phyloP scores from a whole-genome alignment of 495 filamentous ascomycete species.

The Xylona heveae region DNA sequence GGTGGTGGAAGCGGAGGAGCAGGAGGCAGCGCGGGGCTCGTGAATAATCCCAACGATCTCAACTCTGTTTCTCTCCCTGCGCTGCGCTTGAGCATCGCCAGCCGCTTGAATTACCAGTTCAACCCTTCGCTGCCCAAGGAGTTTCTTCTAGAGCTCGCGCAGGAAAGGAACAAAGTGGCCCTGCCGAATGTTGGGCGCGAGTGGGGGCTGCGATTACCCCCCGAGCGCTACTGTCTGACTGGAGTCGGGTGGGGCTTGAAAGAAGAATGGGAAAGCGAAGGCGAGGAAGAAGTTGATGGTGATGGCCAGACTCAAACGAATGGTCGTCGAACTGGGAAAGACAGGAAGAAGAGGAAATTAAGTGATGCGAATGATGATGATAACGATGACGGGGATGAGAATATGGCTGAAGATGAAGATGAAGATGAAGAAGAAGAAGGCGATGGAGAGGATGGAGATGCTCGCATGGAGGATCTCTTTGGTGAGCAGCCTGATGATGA shows the following conservation, averaged over 20 bases:
- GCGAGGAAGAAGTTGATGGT: conserved; percentile 28
- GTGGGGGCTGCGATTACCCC: conserved; percentile 66
- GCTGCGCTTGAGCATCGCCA: conserved; percentile 41
- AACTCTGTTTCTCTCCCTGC: conserved; percentile 30
- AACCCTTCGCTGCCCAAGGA: conserved; percentile 55
- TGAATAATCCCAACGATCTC: conserved; percentile 12
- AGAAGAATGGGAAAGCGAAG: conserved; percentile 43
- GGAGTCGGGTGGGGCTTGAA: conserved; percentile 67
- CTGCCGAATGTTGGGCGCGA: conserved; percentile 59
- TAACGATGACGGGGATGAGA: conserved; percentile 13
- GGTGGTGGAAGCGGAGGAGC: conserved; percentile 9
- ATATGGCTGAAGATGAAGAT: conserved; percentile 6
- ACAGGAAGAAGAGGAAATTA: conserved; percentile 17
- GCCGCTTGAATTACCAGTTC: conserved; percentile 42
- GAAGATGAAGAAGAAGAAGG: conserved; percentile 19
- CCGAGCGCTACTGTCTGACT: conserved; percentile 79
- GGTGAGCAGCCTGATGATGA: conserved; percentile 11
- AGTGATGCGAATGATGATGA: conserved; percentile 9
- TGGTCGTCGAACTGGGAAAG: conserved; percentile 15
- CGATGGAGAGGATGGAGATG: conserved; percentile 19
- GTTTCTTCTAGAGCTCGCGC: conserved; percentile 62
- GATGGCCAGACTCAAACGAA: conserved; percentile 26
- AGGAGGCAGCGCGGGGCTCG: conserved; percentile 15
- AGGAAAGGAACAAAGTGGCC: conserved; percentile 59
- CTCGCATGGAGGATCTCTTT: conserved; percentile 35